Evolutionary conservation across 352 stramenopile species (phyloP).

Genomic region (Pythium plurisporium): DNA sequence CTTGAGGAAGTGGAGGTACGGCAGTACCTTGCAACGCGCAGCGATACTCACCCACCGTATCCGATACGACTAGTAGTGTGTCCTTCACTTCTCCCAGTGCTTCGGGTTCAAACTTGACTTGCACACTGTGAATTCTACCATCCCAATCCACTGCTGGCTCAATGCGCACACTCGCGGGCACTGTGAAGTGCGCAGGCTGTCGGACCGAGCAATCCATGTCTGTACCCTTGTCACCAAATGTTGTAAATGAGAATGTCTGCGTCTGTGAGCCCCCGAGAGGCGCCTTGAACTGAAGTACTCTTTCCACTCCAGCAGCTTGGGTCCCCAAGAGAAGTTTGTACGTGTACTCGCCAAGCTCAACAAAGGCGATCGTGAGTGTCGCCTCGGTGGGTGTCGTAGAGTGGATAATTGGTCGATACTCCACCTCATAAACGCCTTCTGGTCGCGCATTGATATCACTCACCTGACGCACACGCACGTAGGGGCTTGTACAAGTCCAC

Average conservation of each 20-base stretch:
- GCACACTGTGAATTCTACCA: conserved; percentile 51
- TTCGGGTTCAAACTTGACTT: conserved; percentile 87
- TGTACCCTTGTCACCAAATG: conserved; percentile 30
- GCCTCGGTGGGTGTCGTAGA: conserved; percentile 37
- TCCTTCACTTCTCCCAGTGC: conserved; percentile 82
- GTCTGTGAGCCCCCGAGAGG: conserved; percentile 71
- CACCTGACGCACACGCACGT: conserved; percentile 67
- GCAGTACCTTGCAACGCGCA: conserved; percentile 79
- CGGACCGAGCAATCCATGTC: conserved; percentile 60
- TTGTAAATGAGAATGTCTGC: conserved; percentile 78
- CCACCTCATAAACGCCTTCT: conserved; percentile 87
- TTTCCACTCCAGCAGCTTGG: conserved; percentile 59
- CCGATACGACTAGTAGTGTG: conserved; percentile 58
- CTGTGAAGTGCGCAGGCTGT: conserved; percentile 66
- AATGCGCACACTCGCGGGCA: conserved; percentile 42
- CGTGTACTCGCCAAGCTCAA: conserved; percentile 85
- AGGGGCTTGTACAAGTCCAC: conserved; percentile 80
- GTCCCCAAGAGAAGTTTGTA: conserved; percentile 81
- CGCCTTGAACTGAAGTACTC: conserved; percentile 78
- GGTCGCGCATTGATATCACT: conserved; percentile 57
- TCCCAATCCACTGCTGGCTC: conserved; percentile 69
- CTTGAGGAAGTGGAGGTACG: conserved; percentile 72
- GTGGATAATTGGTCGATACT: conserved; percentile 84
- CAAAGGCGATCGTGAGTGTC: conserved; percentile 68
- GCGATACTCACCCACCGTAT: conserved; percentile 75